Evolutionary conservation across 1,139 yeast species (phyloP).

Genomic region (Yamadazyma epiphylla): DNA sequence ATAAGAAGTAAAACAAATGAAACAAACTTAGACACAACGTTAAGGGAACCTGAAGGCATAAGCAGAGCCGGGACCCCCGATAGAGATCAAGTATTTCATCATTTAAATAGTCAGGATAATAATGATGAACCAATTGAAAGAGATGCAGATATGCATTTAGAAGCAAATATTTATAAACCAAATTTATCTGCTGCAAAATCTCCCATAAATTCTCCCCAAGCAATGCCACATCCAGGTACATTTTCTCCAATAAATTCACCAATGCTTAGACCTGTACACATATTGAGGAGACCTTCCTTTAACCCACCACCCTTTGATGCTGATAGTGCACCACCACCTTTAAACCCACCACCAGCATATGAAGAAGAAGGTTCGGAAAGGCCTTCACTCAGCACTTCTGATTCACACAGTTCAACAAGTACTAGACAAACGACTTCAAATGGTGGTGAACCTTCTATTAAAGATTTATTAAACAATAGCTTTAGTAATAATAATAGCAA

Average conservation of each 20-base stretch:
- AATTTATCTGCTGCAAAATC: conserved; percentile 26
- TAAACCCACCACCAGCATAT: conserved; percentile 36
- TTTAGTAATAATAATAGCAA: background rate
- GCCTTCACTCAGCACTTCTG: conserved; percentile 2
- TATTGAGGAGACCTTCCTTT: conserved; percentile 31
- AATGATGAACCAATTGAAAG: conserved; percentile 39
- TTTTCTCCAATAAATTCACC: conserved; percentile 39
- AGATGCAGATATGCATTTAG: conserved; percentile 44
- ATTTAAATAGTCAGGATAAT: conserved; percentile 20
- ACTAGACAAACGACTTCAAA: conserved; percentile 4
- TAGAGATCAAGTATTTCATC: conserved; percentile 20
- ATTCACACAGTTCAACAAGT: conserved; percentile 8
- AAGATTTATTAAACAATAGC: conserved; percentile 14
- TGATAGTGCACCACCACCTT: conserved; percentile 23
- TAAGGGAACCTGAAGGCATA: conserved; percentile 1
- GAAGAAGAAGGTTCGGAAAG: conserved; percentile 17
- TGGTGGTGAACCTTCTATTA: conserved; percentile 13
- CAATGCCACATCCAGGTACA: conserved; percentile 45
- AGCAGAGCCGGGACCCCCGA: background rate
- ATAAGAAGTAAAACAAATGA: conserved; percentile 2
- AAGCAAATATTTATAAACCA: conserved; percentile 64
- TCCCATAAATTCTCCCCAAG: conserved; percentile 54
- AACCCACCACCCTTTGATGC: conserved; percentile 45
- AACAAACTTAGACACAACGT: background rate
- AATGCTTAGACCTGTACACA: conserved; percentile 31